Evolutionary conservation across 1,139 yeast genomes (phyloP).

Genomic region (Wickerhamiella infanticola): DNA sequence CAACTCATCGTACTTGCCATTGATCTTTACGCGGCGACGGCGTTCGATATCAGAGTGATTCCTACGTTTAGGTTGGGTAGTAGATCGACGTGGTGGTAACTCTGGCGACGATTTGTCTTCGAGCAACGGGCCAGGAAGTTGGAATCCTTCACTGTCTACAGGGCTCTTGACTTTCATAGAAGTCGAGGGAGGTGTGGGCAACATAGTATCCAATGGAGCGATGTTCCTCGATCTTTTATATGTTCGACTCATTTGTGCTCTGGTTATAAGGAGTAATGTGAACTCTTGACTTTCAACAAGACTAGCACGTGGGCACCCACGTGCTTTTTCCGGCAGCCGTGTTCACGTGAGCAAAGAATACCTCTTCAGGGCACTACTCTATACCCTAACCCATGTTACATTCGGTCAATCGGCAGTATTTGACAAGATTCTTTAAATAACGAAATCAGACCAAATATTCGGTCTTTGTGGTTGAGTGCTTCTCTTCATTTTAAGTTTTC

Average conservation of each 20-base stretch:
- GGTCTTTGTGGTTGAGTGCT: too few relatives aligned
- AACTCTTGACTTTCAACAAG: background rate
- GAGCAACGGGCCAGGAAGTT: background rate
- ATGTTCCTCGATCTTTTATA: too few relatives aligned
- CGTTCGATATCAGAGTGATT: slow-evolving; percentile 73
- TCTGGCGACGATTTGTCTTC: background rate
- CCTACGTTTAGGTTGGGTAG: slow-evolving; percentile 1
- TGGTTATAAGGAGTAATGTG: background rate
- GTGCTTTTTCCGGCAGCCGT: background rate
- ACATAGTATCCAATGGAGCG: background rate
- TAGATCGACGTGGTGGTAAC: background rate
- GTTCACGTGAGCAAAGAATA: background rate
- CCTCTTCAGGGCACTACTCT: background rate
- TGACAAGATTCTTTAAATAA: too few relatives aligned
- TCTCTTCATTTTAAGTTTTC: too few relatives aligned
- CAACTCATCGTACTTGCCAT: slow-evolving; percentile 69
- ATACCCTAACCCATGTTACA: too few relatives aligned
- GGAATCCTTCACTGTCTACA: background rate
- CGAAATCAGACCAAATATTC: too few relatives aligned
- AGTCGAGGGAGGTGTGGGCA: background rate
- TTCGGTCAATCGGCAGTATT: too few relatives aligned
- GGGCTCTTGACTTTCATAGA: background rate
- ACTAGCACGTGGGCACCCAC: background rate
- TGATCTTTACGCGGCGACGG: slow-evolving; percentile 61
- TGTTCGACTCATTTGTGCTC: background rate